Evolutionary conservation across 192 early-diverging fungal species (phyloP), one percentile per base, ranked within the genome.

Genomic region (Podila epigama): DNA sequence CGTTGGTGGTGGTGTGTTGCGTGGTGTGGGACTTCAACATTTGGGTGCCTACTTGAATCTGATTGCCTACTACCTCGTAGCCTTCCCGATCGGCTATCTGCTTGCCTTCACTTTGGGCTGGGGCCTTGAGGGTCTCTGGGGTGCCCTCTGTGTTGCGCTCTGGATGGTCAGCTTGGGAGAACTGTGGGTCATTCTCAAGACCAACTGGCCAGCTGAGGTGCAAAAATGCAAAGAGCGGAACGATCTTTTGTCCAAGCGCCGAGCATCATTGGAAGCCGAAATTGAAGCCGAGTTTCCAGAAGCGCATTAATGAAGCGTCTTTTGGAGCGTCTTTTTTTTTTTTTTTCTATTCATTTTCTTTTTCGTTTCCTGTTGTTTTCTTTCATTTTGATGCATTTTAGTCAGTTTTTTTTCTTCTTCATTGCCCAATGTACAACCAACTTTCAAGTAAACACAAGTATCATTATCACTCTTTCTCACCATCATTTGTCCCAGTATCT

Each of bases 21-120:
- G 92, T 34, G 93, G 93, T 32, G 84, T 86, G 33, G 93, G 92
- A 13, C 78, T 85, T 7, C 92, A 91, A 58, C 82, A 91, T 9
- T 60, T 89, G 51, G 92, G 73, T 10, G 86, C 86, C 7, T 53
- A 61, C 18, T 57, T 89, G 36, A 86, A 86, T 52, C 34, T 89
- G 54, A 51, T 82, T 8, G 65, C 81, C 31, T 92, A 92, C 62
- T 93, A 93, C 68, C 40, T 85, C 9, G 55, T 91, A 22, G 91
- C 85, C 12, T 50, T 93, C 29, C 92, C 91, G 6, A n/a, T 87
- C 12, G 87, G 85, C 12, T 61, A 86, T 13, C 40, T 79, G 25
- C 59, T 90, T 33, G 80, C 90, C 11, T 80, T 92, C 56, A 66
- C 66, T 41, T 36, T 81, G 12, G 69, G 69, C 31, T 79, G 75